Percentiles rank a stretch among this genome's conserved stretches.
Conservation (phyloP, 129 eudicot genomes). For the Tagetes erecta region DNA sequence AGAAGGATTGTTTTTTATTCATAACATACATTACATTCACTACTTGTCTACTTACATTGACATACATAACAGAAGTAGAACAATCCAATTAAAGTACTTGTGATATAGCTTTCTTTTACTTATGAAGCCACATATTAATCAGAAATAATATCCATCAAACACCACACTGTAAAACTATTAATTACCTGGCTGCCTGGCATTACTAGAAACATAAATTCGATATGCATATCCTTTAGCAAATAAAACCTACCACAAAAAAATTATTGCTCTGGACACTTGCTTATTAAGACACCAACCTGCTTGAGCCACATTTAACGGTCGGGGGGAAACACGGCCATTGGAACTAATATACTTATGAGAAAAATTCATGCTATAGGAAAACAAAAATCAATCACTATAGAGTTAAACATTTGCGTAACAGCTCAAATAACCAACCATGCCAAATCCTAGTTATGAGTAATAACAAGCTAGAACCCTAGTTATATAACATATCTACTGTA, state of each 20-base stretch:
- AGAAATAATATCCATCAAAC: not conserved
- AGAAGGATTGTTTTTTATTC: not conserved
- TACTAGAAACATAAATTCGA: not conserved
- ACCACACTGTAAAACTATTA: not conserved
- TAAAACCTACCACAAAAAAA: not conserved
- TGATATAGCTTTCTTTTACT: not conserved
- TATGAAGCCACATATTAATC: slow-evolving; percentile 1
- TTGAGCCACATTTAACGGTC: not conserved
- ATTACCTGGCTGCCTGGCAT: not conserved
- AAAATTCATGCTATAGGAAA: not conserved
- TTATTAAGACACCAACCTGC: not conserved
- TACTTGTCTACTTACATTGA: not conserved
- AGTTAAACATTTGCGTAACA: not conserved
- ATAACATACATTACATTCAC: not conserved
- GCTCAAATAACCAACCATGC: not conserved
- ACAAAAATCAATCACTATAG: not conserved
- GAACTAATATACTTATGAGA: not conserved
- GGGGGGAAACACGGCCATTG: not conserved
- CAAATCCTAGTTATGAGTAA: not conserved
- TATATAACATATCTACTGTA: not conserved
- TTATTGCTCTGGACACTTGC: not conserved
- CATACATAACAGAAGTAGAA: not conserved
- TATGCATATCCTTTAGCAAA: not conserved
- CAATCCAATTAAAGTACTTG: not conserved
- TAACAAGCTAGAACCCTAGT: not conserved